Evolutionary conservation across 2,329 filamentous ascomycete species (phyloP).

Genomic region (Botryotinia globosa): DNA sequence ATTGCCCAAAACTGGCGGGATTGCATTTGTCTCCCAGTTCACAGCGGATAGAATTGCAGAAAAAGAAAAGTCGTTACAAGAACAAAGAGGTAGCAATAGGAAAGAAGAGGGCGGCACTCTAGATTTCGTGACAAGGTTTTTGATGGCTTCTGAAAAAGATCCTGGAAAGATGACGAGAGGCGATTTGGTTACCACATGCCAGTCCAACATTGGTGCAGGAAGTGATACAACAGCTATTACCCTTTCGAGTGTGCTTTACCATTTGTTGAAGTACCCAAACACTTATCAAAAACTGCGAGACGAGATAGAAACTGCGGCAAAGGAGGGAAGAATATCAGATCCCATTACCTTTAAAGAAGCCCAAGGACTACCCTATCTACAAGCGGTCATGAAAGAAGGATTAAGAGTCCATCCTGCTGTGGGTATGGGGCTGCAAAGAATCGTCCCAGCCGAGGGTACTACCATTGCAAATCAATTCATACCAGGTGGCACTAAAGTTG

Average conservation of each 20-base stretch:
- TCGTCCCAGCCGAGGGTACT: slow-evolving; percentile 46
- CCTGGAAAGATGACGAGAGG: slow-evolving; percentile 37
- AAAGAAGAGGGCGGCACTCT: slow-evolving; percentile 28
- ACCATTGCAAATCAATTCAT: slow-evolving; percentile 45
- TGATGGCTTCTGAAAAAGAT: slow-evolving; percentile 40
- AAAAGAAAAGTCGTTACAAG: slow-evolving; percentile 23
- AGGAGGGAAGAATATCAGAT: slow-evolving; percentile 29
- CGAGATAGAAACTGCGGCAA: slow-evolving; percentile 38
- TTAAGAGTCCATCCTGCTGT: slow-evolving; percentile 50
- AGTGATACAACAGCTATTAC: slow-evolving; percentile 50
- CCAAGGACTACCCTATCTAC: slow-evolving; percentile 46
- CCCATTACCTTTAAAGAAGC: slow-evolving; percentile 42
- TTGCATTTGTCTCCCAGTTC: slow-evolving; percentile 27
- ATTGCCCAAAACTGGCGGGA: slow-evolving; percentile 27
- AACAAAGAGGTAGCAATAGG: slow-evolving; percentile 16
- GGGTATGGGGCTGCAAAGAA: slow-evolving; percentile 49
- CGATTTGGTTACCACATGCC: slow-evolving; percentile 37
- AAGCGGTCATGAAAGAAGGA: slow-evolving; percentile 52
- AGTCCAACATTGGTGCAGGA: slow-evolving; percentile 38
- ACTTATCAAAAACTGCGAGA: slow-evolving; percentile 31
- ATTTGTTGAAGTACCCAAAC: slow-evolving; percentile 42
- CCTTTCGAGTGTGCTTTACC: slow-evolving; percentile 46
- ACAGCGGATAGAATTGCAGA: slow-evolving; percentile 27
- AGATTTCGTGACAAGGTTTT: slow-evolving; percentile 45
- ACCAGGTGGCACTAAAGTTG: slow-evolving; percentile 39